Conservation (phyloP, 2,329 filamentous ascomycete genomes). For the Mycosphaerella sp. region DNA sequence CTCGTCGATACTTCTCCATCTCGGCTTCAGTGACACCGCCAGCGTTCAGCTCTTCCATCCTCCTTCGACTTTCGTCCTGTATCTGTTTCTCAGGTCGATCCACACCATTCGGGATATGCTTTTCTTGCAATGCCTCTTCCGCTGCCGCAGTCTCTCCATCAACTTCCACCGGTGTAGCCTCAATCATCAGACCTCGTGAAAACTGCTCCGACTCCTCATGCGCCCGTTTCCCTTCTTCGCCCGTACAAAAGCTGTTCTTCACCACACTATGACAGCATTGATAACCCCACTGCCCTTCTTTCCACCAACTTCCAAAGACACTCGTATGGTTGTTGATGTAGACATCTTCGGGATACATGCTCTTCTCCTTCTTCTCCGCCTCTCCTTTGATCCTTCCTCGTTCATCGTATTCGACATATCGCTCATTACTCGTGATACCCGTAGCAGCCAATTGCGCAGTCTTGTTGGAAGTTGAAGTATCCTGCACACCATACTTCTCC, state of each 20-base stretch:
- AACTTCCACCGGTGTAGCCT: conserved; percentile 28
- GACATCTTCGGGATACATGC: conserved; percentile 87
- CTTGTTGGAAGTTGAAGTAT: conserved; percentile 54
- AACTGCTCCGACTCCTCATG: conserved; percentile 68
- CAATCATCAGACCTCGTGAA: conserved; percentile 44
- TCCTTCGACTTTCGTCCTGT: conserved; percentile 57
- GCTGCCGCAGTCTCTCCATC: conserved; percentile 39
- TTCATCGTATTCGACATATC: conserved; percentile 92
- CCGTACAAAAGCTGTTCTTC: conserved; percentile 97
- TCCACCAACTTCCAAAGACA: conserved; percentile 98
- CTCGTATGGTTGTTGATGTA: conserved; percentile 84
- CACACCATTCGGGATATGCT: conserved; percentile 41
- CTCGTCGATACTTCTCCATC: conserved; percentile 76
- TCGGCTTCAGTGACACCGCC: conserved; percentile 70
- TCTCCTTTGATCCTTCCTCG: conserved; percentile 83
- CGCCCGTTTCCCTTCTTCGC: conserved; percentile 75
- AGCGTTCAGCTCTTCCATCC: conserved; percentile 68
- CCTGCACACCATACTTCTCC: conserved; percentile 74
- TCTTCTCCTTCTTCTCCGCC: conserved; percentile 67
- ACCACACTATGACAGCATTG: conserved; percentile 87
- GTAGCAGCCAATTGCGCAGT: conserved; percentile 50
- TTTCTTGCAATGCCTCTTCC: conserved; percentile 37
- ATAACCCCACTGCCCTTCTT: conserved; percentile 91
- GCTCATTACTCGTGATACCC: conserved; percentile 71
- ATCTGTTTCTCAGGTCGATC: conserved; percentile 38